Conservation (phyloP, 2,329 filamentous ascomycete species). For the Lachnellula hyalina region DNA sequence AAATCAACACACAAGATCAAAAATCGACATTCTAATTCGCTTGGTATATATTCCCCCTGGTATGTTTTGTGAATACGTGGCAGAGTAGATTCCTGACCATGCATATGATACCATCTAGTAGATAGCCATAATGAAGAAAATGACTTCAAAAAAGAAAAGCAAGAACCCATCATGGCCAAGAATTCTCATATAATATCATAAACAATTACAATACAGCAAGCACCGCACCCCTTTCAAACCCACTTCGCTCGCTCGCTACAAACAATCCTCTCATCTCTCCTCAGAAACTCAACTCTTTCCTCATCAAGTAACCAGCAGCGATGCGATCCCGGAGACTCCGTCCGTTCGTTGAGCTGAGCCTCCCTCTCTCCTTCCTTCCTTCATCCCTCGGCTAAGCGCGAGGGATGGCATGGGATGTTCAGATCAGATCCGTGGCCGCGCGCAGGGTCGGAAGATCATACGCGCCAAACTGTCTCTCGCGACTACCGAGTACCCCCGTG, state of each 20-base stretch:
- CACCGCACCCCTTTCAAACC: no score
- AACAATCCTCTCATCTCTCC: no score
- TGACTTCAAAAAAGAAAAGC: background rate
- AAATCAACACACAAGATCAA: background rate
- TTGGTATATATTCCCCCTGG: slow-evolving; percentile 10
- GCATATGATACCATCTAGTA: slow-evolving; percentile 4
- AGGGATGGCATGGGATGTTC: background rate
- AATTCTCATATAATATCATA: no score
- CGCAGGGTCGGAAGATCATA: background rate
- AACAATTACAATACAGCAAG: no score
- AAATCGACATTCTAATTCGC: slow-evolving; percentile 3
- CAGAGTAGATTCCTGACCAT: slow-evolving; percentile 20
- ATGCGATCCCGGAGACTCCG: no score
- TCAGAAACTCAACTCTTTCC: no score
- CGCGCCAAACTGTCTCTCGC: background rate
- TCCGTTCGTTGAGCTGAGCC: no score
- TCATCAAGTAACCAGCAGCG: no score
- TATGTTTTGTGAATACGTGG: slow-evolving; percentile 5
- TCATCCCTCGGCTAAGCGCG: background rate
- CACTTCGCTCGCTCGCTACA: no score
- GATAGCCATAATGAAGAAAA: slow-evolving; percentile 17
- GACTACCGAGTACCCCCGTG: background rate
- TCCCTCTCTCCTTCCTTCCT: background rate
- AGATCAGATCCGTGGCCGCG: background rate
- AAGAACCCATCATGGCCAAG: no score